phyloP scores from a whole-genome alignment of 139 green algal genomes.

The Coelastrella sp. region DNA sequence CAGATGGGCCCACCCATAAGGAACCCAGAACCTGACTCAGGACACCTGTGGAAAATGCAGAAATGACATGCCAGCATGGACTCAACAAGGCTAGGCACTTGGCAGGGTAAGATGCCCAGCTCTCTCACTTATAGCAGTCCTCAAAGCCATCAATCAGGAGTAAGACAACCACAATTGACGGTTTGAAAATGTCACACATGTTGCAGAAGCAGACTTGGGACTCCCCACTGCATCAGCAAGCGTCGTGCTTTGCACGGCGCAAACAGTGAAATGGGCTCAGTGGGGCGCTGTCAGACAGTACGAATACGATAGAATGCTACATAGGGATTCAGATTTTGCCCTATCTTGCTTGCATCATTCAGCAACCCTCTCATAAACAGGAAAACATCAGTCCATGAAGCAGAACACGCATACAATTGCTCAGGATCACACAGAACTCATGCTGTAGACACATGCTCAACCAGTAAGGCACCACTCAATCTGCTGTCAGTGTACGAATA shows the following conservation, averaged over 20 bases:
- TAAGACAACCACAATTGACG: neutral
- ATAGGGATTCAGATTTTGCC: conserved; percentile 48
- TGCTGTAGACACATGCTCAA: neutral
- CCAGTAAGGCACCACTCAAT: neutral
- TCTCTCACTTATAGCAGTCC: too few species aligned
- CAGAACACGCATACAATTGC: neutral
- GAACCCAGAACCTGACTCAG: conserved; percentile 79
- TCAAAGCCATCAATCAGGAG: neutral
- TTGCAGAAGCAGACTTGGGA: too few species aligned
- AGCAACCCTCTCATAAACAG: neutral
- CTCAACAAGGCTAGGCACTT: too few species aligned
- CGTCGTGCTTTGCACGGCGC: too few species aligned
- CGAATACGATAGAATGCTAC: conserved; percentile 47
- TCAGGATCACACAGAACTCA: neutral
- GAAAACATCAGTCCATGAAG: too few species aligned
- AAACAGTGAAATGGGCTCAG: too few species aligned
- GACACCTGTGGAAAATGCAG: conserved; percentile 58
- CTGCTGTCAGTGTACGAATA: conserved; percentile 48
- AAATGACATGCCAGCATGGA: too few species aligned
- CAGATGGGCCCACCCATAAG: conserved; percentile 97
- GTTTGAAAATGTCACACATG: too few species aligned
- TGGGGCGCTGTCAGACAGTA: conserved; percentile 39
- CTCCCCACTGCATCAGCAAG: too few species aligned
- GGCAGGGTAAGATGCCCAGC: too few species aligned
- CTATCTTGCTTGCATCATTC: conserved; percentile 42